Conservation (phyloP, 805 yeast genomes). For the Grigorovia yakushimaensis region DNA sequence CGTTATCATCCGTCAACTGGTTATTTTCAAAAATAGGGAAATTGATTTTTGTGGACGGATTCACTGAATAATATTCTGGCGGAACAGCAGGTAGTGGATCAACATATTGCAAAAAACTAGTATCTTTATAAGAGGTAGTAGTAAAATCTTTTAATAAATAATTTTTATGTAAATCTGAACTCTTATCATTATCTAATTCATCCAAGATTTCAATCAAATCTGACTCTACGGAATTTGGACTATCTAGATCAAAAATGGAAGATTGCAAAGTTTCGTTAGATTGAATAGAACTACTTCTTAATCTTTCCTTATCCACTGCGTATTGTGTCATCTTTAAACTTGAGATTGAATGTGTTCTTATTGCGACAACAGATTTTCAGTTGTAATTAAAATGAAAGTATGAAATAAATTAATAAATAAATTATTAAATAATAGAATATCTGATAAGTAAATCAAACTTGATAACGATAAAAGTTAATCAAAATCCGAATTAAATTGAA, state of each 20-base stretch:
- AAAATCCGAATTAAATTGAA: too few relatives aligned
- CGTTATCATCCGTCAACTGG: conserved; percentile 12
- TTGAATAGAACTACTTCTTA: conserved; percentile 1
- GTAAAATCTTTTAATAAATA: not conserved
- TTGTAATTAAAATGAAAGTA: too few relatives aligned
- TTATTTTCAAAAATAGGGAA: conserved; percentile 38
- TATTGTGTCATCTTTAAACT: not conserved
- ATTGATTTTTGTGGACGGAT: conserved; percentile 17
- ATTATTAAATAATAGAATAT: too few relatives aligned
- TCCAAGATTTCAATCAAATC: not conserved
- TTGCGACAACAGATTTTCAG: too few relatives aligned
- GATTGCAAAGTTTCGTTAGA: not conserved
- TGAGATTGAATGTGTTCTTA: too few relatives aligned
- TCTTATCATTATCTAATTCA: not conserved
- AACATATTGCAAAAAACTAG: conserved; percentile 21
- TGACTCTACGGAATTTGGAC: not conserved
- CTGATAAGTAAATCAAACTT: too few relatives aligned
- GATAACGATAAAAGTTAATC: too few relatives aligned
- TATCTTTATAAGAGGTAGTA: not conserved
- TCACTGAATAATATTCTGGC: conserved; percentile 22
- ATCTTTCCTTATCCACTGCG: not conserved
- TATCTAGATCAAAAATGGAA: not conserved
- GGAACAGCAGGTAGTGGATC: conserved; percentile 32
- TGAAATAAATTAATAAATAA: too few relatives aligned
- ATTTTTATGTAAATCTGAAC: not conserved